Evolutionary conservation across 352 stramenopile genomes (phyloP), one percentile per base, ranked within the genome.

Genomic region (Aphanomyces astaci): DNA sequence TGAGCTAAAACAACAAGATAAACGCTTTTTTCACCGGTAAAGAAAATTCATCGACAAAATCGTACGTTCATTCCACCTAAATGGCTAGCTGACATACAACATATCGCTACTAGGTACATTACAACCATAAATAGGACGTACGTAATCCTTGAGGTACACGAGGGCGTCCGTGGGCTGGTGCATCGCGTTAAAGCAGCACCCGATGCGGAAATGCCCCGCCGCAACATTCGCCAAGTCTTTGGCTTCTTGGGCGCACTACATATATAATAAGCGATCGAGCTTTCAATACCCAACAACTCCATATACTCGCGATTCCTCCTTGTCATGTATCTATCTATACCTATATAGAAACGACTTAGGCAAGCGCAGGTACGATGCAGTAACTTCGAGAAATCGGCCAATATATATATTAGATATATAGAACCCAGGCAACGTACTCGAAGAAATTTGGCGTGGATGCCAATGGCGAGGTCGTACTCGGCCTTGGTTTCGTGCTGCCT

Each of bases 131-230:
- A 4, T 1, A 64, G 9, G 0, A 78, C 63, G 32, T 63, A 87
- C 82, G 55, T 93, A 94, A 15, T 80, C 76, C 55, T 96, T 86
- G 55, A 97, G 74, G 70, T 94, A 96, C 4, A 79, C 77, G 2
- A 96, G 69, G 9, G 85, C 87, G n/a, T 88, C 89, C 22, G 78
- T 70, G 0, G 81, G 73, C 33, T 91, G 77, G 19, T 62, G 25
- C 10, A 89, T 76, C 22, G 75, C 74, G 62, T 92, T 94, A 75
- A 88, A 90, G 70, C 85, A 90, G 10, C 72, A 72, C 17, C 85
- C 85, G 49, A 94, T 85, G 70, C 88, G 87, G 70, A 86, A 82
- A 64, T 94, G 81, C n/a, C 79, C 81, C 22, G 84, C 72, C 1
- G 67, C 72, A 22, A 88, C 72, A 28, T 78, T 81, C 31, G 91